Evolutionary conservation across 2,329 filamentous ascomycete species (phyloP).

Genomic region (Alternaria sp.): DNA sequence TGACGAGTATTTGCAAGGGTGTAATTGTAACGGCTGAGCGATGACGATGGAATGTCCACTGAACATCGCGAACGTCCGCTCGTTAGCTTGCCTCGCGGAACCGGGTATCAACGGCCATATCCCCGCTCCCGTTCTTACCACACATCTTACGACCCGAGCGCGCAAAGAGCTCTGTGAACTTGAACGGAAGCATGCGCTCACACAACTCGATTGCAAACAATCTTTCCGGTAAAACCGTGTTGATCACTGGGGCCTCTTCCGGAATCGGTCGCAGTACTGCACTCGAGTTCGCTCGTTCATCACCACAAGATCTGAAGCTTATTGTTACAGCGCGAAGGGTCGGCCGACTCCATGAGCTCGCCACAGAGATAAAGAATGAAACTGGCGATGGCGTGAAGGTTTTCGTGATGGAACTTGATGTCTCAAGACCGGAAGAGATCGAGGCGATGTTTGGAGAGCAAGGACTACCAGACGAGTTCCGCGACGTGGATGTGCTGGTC

Average conservation of each 20-base stretch:
- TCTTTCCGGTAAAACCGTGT: constrained; percentile 86
- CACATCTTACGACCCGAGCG: not conserved
- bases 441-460: constrained; percentile 67
- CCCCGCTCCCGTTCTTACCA: not conserved
- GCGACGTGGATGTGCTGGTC: constrained; percentile 82
- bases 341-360: constrained; percentile 76
- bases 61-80: not conserved
- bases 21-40: not conserved
- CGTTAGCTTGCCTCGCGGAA: not conserved
- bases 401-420: constrained; percentile 81
- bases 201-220: constrained; percentile 73
- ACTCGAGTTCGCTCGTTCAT: constrained; percentile 86
- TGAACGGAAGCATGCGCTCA: constrained; percentile 10
- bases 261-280: constrained; percentile 86
- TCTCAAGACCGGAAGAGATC: constrained; percentile 78
- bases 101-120: not conserved
- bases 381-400: constrained; percentile 70
- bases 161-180: not conserved
- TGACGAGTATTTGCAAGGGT: not conserved
- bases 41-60: not conserved
- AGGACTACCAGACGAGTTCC: constrained; percentile 78
- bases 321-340: constrained; percentile 84
- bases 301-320: constrained; percentile 77
- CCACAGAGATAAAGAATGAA: constrained; percentile 75
- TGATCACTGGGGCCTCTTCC: constrained; percentile 90